Evolutionary conservation across 768 basidiomycete species (phyloP).

Genomic region (Leucosporidium yakuticum): DNA sequence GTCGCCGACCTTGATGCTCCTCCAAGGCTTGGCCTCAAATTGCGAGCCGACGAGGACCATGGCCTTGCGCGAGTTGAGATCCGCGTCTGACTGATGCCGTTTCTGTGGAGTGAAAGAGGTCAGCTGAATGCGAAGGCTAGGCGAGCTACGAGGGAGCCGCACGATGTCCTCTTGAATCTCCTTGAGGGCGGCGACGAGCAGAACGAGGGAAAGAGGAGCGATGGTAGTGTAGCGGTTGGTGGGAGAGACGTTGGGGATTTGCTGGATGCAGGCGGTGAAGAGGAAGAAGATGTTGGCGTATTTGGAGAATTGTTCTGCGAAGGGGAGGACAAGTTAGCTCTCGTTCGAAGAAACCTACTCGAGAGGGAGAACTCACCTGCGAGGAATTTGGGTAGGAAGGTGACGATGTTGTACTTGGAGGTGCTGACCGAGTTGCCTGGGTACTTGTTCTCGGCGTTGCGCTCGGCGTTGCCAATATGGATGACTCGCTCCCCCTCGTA

Average conservation of each 20-base stretch:
- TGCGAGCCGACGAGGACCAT: constrained; percentile 62
- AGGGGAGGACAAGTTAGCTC: neutral
- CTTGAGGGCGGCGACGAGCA: constrained; percentile 90
- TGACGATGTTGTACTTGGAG: constrained; percentile 53
- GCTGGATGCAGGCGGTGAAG: constrained; percentile 84
- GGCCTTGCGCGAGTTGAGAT: constrained; percentile 75
- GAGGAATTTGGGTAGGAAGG: constrained; percentile 87
- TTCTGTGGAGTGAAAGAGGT: constrained; percentile 48
- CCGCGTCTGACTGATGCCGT: constrained; percentile 90
- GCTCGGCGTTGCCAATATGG: constrained; percentile 66
- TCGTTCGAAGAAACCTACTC: neutral
- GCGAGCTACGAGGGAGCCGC: constrained; percentile 41
- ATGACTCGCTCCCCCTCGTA: constrained; percentile 67
- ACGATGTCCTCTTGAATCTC: constrained; percentile 92
- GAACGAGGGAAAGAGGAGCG: constrained; percentile 75
- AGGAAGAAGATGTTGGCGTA: constrained; percentile 98
- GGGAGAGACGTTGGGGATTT: constrained; percentile 95
- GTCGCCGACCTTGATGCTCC: constrained; percentile 82
- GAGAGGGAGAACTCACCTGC: constrained; percentile 55
- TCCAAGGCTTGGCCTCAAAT: constrained; percentile 77
- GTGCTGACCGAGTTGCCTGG: constrained; percentile 61
- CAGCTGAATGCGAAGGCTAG: neutral
- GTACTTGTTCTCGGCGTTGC: constrained; percentile 59
- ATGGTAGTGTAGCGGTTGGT: constrained; percentile 94
- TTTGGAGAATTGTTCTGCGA: constrained; percentile 47